Percentiles rank a stretch among this genome's conserved stretches.
These are phyloP conservation scores for Aspergillus eucalypticola DNA, from an alignment of 2,329 filamentous ascomycete species.

Conservation along the genomic window DNA sequence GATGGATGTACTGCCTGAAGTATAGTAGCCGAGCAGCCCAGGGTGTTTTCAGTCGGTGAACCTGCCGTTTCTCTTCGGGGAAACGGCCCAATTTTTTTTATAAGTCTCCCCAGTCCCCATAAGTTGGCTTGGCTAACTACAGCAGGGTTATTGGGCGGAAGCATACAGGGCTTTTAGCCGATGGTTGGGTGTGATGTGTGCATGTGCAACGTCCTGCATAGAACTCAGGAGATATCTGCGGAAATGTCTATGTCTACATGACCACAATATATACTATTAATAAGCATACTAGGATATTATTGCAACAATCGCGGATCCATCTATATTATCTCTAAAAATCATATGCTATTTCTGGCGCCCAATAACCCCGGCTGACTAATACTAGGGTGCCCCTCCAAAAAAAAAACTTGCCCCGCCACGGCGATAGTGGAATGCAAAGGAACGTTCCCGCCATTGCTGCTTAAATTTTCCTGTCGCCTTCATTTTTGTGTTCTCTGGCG, in stretches of 20 bases:
- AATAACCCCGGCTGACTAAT: slow-evolving; percentile 21
- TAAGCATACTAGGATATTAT: neutral
- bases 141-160: neutral
- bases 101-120: slow-evolving; percentile 11
- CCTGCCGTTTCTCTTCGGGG: slow-evolving; percentile 11
- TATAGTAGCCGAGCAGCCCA: neutral
- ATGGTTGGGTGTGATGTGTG: neutral
- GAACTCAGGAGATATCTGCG: neutral
- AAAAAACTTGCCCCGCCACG: slow-evolving; percentile 26
- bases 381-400: slow-evolving; percentile 25
- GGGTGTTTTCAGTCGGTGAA: slow-evolving; percentile 9
- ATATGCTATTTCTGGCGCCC: neutral
- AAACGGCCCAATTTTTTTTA: slow-evolving; percentile 15
- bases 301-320: neutral
- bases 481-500: neutral
- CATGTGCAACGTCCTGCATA: neutral
- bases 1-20: neutral
- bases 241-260: neutral
- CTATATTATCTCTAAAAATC: neutral
- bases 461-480: neutral
- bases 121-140: slow-evolving; percentile 13
- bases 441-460: slow-evolving; percentile 29
- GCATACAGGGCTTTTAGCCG: neutral
- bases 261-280: neutral
- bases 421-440: slow-evolving; percentile 27